Conservation (phyloP, 139 green algal species). For the Pseudopediastrum boryanum region DNA sequence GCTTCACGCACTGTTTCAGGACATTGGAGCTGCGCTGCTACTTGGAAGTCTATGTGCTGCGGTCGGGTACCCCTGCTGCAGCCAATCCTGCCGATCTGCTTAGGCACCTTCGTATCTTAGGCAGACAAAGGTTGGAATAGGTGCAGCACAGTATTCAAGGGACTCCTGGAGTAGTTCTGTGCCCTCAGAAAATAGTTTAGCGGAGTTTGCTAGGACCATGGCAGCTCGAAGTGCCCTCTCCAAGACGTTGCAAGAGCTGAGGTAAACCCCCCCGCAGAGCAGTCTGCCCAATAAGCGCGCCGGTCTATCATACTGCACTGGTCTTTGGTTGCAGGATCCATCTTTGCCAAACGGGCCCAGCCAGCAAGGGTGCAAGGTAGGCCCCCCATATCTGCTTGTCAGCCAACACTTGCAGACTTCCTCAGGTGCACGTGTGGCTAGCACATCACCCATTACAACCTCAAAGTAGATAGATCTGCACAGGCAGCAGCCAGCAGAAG, state of each 20-base stretch:
- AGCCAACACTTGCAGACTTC: not conserved
- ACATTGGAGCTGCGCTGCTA: too few relatives aligned
- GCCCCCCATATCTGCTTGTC: not conserved
- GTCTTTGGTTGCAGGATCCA: conserved; percentile 69
- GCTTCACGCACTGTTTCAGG: too few relatives aligned
- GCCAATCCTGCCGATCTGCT: too few relatives aligned
- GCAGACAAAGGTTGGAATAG: too few relatives aligned
- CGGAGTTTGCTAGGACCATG: conserved; percentile 3
- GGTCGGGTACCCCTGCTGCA: too few relatives aligned
- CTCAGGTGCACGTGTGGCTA: not conserved
- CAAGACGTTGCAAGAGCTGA: conserved; percentile 81
- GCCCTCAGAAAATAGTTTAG: not conserved
- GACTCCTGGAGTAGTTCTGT: too few relatives aligned
- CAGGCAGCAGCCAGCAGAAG: not conserved
- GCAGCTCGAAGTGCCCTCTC: conserved; percentile 64
- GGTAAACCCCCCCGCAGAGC: conserved; percentile 43
- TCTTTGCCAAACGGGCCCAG: conserved; percentile 72
- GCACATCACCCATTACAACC: not conserved
- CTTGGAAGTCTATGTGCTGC: too few relatives aligned
- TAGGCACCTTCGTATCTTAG: too few relatives aligned
- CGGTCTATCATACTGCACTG: not conserved
- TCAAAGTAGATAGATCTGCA: not conserved
- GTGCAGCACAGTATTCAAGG: too few relatives aligned
- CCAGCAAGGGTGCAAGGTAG: conserved; percentile 78
- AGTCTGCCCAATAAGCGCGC: not conserved